These are phyloP conservation scores for Lepiota subincarnata DNA, from an alignment of 768 basidiomycete genomes.

Conservation along the genomic window DNA sequence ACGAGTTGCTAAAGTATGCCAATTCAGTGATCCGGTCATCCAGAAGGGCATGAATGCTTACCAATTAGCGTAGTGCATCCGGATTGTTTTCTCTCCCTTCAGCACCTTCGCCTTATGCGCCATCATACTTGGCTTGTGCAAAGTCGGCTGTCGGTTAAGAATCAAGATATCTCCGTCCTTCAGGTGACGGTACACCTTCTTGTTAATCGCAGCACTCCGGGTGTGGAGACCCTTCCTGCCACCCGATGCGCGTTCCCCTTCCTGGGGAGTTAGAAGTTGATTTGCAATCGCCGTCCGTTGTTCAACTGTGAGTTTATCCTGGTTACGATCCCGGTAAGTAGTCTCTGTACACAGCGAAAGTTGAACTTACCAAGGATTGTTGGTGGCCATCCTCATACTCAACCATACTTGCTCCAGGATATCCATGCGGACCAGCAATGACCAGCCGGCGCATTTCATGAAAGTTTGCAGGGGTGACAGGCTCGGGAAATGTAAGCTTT, in stretches of 20 bases:
- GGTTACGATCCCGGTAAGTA: neutral
- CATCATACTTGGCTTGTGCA: slow-evolving; percentile 99
- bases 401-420: slow-evolving; percentile 93
- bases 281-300: slow-evolving; percentile 95
- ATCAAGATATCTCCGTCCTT: slow-evolving; percentile 93
- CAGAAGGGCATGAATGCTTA: slow-evolving; percentile 31
- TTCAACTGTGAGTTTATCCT: slow-evolving; percentile 86
- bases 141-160: slow-evolving; percentile 94
- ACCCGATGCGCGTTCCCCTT: slow-evolving; percentile 51
- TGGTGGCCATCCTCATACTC: slow-evolving; percentile 93
- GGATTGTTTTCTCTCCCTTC: slow-evolving; percentile 95
- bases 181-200: slow-evolving; percentile 96
- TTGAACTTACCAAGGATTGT: slow-evolving; percentile 64
- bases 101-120: slow-evolving; percentile 89
- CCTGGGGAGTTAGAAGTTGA: slow-evolving; percentile 88
- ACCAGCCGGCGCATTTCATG: slow-evolving; percentile 85
- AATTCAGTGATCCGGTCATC: slow-evolving; percentile 14
- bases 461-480: slow-evolving; percentile 89
- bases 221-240: slow-evolving; percentile 62
- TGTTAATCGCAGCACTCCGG: slow-evolving; percentile 78
- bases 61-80: slow-evolving; percentile 99
- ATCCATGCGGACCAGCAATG: slow-evolving; percentile 81
- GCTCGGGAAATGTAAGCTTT: slow-evolving; percentile 96
- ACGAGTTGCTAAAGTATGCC: slow-evolving; percentile 72
- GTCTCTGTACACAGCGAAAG: neutral